Evolutionary conservation across 805 yeast species (phyloP).

Genomic region (Barnettozyma californica): DNA sequence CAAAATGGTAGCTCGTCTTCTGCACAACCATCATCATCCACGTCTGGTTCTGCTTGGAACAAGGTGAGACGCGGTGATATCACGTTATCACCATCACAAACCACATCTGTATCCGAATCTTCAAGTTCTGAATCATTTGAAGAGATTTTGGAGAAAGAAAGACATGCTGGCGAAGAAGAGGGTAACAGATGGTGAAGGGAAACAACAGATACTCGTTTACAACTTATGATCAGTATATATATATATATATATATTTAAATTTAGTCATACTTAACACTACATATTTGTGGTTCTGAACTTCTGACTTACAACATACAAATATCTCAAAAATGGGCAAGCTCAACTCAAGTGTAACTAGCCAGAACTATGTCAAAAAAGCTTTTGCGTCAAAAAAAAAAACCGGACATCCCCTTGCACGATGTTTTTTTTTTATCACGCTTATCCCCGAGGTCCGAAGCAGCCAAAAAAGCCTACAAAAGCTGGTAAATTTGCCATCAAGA

Average conservation of each 20-base stretch:
- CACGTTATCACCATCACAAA: neutral
- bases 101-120: neutral
- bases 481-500: neutral
- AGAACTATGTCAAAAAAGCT: neutral
- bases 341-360: no score
- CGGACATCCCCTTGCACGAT: no score
- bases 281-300: neutral
- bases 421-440: neutral
- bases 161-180: constrained; percentile 16
- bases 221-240: no score
- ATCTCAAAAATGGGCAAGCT: no score
- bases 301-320: no score
- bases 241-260: no score
- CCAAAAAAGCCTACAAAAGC: neutral
- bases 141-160: constrained; percentile 22
- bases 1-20: constrained; percentile 17
- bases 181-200: constrained; percentile 14
- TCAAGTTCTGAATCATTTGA: constrained; percentile 16
- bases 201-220: no score
- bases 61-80: constrained; percentile 22
- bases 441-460: neutral
- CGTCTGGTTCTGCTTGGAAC: constrained; percentile 26
- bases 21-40: neutral
- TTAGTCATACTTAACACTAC: no score
- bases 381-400: neutral